Evolutionary conservation across 1,284 basidiomycete genomes (phyloP), one percentile per base, ranked within the genome.

Genomic region (Heterobasidion irregulare): DNA sequence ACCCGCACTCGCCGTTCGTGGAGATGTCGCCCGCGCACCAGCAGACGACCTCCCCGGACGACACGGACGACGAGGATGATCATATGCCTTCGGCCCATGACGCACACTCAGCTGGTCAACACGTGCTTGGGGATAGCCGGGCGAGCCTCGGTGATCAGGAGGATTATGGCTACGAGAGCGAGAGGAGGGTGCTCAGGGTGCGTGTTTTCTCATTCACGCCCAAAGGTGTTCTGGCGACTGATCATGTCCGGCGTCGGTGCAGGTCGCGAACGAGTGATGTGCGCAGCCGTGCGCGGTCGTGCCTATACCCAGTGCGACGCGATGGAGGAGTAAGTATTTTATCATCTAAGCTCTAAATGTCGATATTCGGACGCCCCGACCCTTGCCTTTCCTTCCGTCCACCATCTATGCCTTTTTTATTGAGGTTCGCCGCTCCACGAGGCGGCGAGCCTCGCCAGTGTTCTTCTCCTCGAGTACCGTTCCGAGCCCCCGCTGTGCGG

Each of bases 161-260:
- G 45, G 72, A 73, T 45, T 71, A 75, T 56, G 69, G 66, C 34
- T 67, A 67, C 57, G 69, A 64, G 58, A 67, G 59, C 47, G 66
- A 66, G 58, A 54, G 61, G 52, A 57, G 75, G 57, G 74, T 78
- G 47, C 63, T 79, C 52, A 77, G 77, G 74, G 77, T 79, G 47
- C 43, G 71, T 61, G 47, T 12, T 47, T 53, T 44, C 51, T 9
- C 43, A 7, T 53, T 26, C 12, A 19, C 53, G 18, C 16, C 32
- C 44, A 18, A 49, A 50, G 18, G 32, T 19, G 33, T 66, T 58
- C 46, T 53, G 16, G 36, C 55, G 0, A 41, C 38, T 12, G 3
- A 41, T 48, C 41, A 38, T 45, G 15, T 16, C 53, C 26, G 26
- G 26, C 26, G 4, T 26, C 26, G 26, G 26, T 54, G 56, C 55